These are phyloP conservation scores for Mortierella sp. DNA, from an alignment of 371 early-diverging fungal species.

Conservation along the genomic window DNA sequence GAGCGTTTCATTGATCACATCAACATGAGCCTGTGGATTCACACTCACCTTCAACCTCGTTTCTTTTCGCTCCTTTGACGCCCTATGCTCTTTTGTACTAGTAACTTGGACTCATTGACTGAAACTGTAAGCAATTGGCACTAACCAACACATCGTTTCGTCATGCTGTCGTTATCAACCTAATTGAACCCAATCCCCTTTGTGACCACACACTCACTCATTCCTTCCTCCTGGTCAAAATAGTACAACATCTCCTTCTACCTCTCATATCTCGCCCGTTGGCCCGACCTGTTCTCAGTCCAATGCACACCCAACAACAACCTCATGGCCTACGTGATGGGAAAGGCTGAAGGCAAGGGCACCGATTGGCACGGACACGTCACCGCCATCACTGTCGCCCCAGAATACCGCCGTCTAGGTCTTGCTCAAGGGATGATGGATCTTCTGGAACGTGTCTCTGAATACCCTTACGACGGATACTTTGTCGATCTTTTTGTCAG, in stretches of 20 bases:
- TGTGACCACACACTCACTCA: neutral
- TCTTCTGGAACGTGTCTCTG: slow-evolving; percentile 93
- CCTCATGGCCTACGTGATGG: slow-evolving; percentile 97
- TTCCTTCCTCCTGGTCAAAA: neutral
- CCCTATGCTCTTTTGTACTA: slow-evolving; percentile 35
- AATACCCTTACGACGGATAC: slow-evolving; percentile 91
- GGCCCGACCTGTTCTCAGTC: slow-evolving; percentile 95
- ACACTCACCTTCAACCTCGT: slow-evolving; percentile 1
- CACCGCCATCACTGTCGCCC: slow-evolving; percentile 97
- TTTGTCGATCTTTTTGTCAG: slow-evolving; percentile 99
- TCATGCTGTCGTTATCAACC: neutral
- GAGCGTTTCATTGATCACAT: neutral
- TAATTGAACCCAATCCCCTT: neutral
- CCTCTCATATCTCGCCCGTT: slow-evolving; percentile 91
- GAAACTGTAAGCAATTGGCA: slow-evolving; percentile 77
- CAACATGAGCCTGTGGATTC: neutral
- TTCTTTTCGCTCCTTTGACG: neutral
- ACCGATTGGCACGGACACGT: slow-evolving; percentile 99
- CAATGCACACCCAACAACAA: slow-evolving; percentile 82
- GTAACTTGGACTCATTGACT: slow-evolving; percentile 90
- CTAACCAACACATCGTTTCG: neutral
- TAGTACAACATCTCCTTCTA: slow-evolving; percentile 96
- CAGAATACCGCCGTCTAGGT: slow-evolving; percentile 95
- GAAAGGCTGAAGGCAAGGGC: slow-evolving; percentile 94
- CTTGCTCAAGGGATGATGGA: slow-evolving; percentile 95